These are phyloP conservation scores for Cercospora citrullina DNA, from an alignment of 2,329 filamentous ascomycete species.

Conservation along the genomic window DNA sequence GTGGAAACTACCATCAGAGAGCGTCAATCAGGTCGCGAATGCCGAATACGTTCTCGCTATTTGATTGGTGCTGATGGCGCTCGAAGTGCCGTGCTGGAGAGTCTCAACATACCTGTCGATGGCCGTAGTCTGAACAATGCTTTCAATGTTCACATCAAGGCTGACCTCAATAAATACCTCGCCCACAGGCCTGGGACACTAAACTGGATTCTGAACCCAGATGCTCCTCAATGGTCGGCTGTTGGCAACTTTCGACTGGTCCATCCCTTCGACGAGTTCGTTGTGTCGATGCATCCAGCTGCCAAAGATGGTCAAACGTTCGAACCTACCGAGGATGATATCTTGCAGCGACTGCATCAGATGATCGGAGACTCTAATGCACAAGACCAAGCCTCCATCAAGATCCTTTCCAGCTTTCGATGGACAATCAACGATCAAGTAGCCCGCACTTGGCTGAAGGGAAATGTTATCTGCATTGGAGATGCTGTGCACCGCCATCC, in stretches of 20 bases:
- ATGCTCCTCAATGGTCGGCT: slow-evolving; percentile 53
- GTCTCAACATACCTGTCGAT: slow-evolving; percentile 50
- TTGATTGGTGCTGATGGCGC: slow-evolving; percentile 1
- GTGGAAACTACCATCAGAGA: slow-evolving; percentile 43
- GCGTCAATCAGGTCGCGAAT: slow-evolving; percentile 33
- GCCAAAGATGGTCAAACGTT: slow-evolving; percentile 35
- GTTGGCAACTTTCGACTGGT: slow-evolving; percentile 57
- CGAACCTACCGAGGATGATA: slow-evolving; percentile 49
- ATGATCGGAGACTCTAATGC: slow-evolving; percentile 56
- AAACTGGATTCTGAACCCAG: slow-evolving; percentile 56
- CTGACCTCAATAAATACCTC: slow-evolving; percentile 52
- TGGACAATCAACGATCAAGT: slow-evolving; percentile 62
- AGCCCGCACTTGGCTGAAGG: slow-evolving; percentile 52
- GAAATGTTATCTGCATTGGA: slow-evolving; percentile 55
- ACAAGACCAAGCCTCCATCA: slow-evolving; percentile 49
- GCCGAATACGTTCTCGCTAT: not conserved
- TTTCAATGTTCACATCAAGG: slow-evolving; percentile 48
- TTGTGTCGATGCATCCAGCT: slow-evolving; percentile 46
- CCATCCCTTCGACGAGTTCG: slow-evolving; percentile 61
- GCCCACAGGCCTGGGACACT: slow-evolving; percentile 54
- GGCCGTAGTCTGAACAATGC: slow-evolving; percentile 35
- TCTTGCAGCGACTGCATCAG: slow-evolving; percentile 23
- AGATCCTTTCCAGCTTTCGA: slow-evolving; percentile 42
- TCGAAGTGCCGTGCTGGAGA: slow-evolving; percentile 20
- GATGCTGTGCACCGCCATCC: slow-evolving; percentile 61